Percentiles rank a stretch among this genome's conserved stretches.
phyloP scores from a whole-genome alignment of 2,329 filamentous ascomycete species.

The Colletotrichum trifolii region DNA sequence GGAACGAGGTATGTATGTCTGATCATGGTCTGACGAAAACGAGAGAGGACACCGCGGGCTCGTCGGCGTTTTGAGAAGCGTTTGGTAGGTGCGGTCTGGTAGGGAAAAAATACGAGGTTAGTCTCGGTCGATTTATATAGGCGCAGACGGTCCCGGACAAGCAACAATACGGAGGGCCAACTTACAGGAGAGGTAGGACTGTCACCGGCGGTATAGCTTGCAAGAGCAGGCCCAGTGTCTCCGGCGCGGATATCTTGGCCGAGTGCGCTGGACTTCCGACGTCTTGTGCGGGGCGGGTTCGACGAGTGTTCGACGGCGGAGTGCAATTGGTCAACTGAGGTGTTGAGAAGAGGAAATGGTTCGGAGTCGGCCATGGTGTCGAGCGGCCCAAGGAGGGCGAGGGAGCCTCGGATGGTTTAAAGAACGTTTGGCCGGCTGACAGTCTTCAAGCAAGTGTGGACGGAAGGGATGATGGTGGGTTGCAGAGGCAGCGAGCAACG shows the following conservation, averaged over 20 bases:
- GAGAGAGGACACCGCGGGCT: constrained; percentile 59
- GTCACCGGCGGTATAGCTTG: constrained; percentile 51
- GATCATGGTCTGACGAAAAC: constrained; percentile 64
- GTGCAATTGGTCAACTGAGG: constrained; percentile 61
- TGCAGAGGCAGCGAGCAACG: neutral
- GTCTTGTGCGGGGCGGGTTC: constrained; percentile 51
- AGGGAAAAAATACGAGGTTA: constrained; percentile 6
- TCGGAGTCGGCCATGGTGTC: constrained; percentile 49
- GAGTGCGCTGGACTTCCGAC: constrained; percentile 67
- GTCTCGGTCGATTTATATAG: constrained; percentile 7
- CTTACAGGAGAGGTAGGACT: constrained; percentile 23
- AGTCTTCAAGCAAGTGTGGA: neutral
- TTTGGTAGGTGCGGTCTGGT: constrained; percentile 44
- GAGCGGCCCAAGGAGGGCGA: neutral
- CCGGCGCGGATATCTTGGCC: constrained; percentile 64
- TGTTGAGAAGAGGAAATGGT: constrained; percentile 67
- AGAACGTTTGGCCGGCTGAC: constrained; percentile 5
- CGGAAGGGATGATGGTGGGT: neutral
- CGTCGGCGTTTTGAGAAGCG: constrained; percentile 65
- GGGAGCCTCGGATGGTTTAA: constrained; percentile 29
- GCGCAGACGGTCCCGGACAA: too few species aligned
- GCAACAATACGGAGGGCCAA: too few species aligned
- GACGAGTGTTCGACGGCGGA: constrained; percentile 46
- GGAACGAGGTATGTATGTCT: constrained; percentile 75
- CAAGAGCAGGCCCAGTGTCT: constrained; percentile 66